A percentile compares a stretch with the other conserved stretches of the same genome.
phyloP scores from a whole-genome alignment of 371 early-diverging fungal species.

The Actinomortierella wolfii region DNA sequence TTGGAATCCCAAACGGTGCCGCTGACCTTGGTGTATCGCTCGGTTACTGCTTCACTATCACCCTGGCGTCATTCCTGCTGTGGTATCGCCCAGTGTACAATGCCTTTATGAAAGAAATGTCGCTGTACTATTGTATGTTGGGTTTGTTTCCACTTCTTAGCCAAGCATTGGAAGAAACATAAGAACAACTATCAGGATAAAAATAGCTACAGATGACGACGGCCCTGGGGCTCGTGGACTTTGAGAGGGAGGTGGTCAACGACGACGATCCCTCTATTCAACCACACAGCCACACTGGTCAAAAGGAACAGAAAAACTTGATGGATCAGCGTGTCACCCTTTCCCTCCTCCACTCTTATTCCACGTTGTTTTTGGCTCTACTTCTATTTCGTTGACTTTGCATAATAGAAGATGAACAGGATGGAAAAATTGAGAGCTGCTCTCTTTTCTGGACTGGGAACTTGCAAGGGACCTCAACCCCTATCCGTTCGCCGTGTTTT shows the following conservation, averaged over 20 bases:
- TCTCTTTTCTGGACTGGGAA: no score
- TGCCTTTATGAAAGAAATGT: constrained; percentile 87
- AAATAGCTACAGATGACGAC: background rate
- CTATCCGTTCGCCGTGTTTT: background rate
- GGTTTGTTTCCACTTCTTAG: background rate
- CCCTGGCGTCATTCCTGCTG: constrained; percentile 77
- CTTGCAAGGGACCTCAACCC: no score
- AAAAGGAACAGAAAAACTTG: no score
- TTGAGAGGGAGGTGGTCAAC: background rate
- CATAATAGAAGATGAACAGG: no score
- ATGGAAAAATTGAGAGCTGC: no score
- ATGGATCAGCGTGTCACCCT: background rate
- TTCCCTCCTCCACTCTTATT: background rate
- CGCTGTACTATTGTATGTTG: constrained; percentile 80
- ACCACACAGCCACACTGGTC: no score
- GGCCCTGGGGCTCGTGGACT: background rate
- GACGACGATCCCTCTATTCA: no score
- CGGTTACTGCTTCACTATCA: constrained; percentile 79
- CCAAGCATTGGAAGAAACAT: background rate
- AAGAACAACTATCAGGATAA: background rate
- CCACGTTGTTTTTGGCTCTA: background rate
- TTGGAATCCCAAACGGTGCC: constrained; percentile 69
- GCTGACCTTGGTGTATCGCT: constrained; percentile 79
- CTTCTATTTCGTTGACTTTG: no score
- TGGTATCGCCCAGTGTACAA: constrained; percentile 93